Base-by-base conservation (phyloP, 2,329 filamentous ascomycete species). In the Dryadomyces quercivorus region DNA sequence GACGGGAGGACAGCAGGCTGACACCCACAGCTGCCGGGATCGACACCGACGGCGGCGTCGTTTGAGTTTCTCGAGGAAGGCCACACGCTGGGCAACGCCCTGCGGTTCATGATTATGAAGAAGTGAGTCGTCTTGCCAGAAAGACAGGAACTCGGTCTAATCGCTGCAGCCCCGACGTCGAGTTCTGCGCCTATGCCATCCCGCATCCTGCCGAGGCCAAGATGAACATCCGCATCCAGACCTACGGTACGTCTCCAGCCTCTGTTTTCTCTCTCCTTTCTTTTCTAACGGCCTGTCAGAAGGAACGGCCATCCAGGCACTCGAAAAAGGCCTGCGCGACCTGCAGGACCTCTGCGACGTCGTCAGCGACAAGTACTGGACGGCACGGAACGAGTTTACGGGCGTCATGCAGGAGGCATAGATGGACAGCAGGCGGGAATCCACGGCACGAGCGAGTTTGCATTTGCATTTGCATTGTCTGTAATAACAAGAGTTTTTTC, bases 221-320 rank as follows among this genome's bases (percentile, higher is more conserved):
- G 72, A 95, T 98, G 92, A 95, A 97, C 66, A 75, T 98, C 58
- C 82, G 93, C 64, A 97, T 98, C 59, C 93, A 98, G 71, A 98
- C 92, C 61, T 97, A 93, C 64, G 88, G 92, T 95, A 74, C 15
- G 9, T n/a, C n/a, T n/a, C n/a, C n/a, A n/a, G n/a, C n/a, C n/a
- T n/a, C n/a, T n/a, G n/a, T n/a, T n/a, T n/a, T n/a, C n/a, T n/a
- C n/a, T n/a, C 20, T 15, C 40, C 18, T 26, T 10, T 42, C 21
- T 50, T n/a, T 57, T 56, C 53, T 54, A 45, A 54, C 48, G 2
- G 12, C 38, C 38, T 8, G 15, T 45, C 59, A 95, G 89, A 89
- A 62, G 82, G 82, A 46, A 88, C 84, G 6, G 92, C 91, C 2
- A 83, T 88, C 40, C 84, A 92, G 61, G 93, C 91, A 1, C 74